These are phyloP conservation scores for Saccharomyces hybrid DNA, from an alignment of 1,139 yeast species.

Conservation along the genomic window DNA sequence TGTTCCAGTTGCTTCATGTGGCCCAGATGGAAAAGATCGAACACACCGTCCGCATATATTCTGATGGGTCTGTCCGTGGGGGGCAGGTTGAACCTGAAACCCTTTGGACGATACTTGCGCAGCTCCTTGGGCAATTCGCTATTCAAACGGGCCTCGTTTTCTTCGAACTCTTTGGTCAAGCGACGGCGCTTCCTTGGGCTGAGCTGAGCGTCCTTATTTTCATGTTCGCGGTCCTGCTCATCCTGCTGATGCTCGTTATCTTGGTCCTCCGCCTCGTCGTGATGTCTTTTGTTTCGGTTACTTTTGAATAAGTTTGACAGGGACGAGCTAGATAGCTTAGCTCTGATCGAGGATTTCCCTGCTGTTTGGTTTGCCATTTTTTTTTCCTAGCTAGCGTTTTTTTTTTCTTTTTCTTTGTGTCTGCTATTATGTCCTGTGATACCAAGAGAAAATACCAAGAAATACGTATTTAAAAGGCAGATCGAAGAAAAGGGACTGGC, in stretches of 20 bases:
- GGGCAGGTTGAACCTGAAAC: constrained; percentile 68
- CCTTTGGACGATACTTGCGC: constrained; percentile 64
- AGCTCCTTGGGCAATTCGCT: constrained; percentile 54
- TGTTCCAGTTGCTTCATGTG: constrained; percentile 97
- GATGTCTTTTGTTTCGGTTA: constrained; percentile 18
- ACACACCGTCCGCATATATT: constrained; percentile 95
- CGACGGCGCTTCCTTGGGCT: constrained; percentile 11
- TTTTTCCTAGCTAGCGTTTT: too few relatives aligned
- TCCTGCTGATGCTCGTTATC: constrained; percentile 6
- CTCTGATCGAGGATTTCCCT: constrained; percentile 21
- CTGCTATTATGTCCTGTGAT: background rate
- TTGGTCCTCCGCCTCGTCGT: constrained; percentile 11
- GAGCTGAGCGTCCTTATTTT: constrained; percentile 20
- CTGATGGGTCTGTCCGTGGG: constrained; percentile 82
- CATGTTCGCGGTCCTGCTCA: constrained; percentile 27
- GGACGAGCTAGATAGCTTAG: constrained; percentile 24
- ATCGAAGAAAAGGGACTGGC: background rate
- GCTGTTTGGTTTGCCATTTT: constrained; percentile 11
- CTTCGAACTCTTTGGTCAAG: constrained; percentile 36
- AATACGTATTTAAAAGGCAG: background rate
- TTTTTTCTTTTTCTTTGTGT: background rate
- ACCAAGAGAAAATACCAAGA: background rate
- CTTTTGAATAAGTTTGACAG: constrained; percentile 27
- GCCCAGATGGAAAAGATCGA: constrained; percentile 91
- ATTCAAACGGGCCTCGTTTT: constrained; percentile 49